Conservation (phyloP, 345 rosid genomes). For the Eucalyptus sp. region DNA sequence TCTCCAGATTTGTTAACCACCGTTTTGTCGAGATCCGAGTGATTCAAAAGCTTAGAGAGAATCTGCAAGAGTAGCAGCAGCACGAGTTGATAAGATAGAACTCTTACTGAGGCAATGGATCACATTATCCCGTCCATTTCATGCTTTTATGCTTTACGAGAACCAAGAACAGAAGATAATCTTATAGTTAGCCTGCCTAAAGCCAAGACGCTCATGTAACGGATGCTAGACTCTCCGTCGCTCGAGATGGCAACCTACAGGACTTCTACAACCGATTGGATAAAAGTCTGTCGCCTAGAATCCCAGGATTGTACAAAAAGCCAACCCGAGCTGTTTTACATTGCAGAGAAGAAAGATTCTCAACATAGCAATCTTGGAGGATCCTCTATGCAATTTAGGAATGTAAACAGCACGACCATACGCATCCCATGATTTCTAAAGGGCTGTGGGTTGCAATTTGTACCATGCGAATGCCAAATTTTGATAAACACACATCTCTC, state of each 20-base stretch:
- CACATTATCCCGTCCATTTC: background rate
- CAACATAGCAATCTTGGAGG: background rate
- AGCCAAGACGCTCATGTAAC: background rate
- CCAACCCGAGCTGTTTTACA: background rate
- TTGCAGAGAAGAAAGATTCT: background rate
- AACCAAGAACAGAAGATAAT: background rate
- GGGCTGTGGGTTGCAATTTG: background rate
- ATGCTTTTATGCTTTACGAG: background rate
- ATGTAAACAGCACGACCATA: background rate
- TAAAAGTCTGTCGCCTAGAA: background rate
- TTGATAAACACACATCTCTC: background rate
- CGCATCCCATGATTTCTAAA: background rate
- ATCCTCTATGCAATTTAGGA: background rate
- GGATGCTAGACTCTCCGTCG: background rate
- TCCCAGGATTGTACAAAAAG: background rate
- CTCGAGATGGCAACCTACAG: background rate
- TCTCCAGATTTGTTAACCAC: slow-evolving; percentile 58
- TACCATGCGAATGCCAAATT: background rate
- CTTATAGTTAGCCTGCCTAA: background rate
- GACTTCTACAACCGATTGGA: background rate
- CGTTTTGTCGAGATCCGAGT: slow-evolving; percentile 31
- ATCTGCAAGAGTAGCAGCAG: slow-evolving; percentile 35
- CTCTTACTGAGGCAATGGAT: background rate
- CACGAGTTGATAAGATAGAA: background rate
- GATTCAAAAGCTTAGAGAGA: slow-evolving; percentile 25